These are phyloP conservation scores for Veloboletus limbatus DNA, from an alignment of 1,284 basidiomycete species.

Conservation along the genomic window DNA sequence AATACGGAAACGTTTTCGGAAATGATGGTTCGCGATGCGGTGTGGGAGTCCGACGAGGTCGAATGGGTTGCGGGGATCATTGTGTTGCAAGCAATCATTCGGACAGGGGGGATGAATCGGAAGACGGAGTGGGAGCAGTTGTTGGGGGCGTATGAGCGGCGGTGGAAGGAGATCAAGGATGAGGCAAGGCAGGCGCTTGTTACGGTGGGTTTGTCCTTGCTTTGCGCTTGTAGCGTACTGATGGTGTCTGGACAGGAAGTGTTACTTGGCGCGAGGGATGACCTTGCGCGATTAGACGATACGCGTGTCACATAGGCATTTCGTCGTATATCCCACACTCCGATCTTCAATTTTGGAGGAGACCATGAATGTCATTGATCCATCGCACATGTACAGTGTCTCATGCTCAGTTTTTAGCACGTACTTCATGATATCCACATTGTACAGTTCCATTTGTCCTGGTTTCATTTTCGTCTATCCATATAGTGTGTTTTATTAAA, in stretches of 20 bases:
- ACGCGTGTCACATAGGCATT: conserved; percentile 13
- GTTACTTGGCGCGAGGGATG: conserved; percentile 44
- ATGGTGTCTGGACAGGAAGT: conserved; percentile 38
- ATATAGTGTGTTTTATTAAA: too few species aligned
- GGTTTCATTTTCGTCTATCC: too few species aligned
- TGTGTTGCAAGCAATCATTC: conserved; percentile 50
- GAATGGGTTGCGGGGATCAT: conserved; percentile 62
- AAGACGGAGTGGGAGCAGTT: conserved; percentile 50
- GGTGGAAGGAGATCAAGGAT: conserved; percentile 65
- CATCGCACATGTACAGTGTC: too few species aligned
- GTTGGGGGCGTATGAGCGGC: conserved; percentile 49
- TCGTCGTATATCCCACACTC: neutral
- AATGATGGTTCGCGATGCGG: conserved; percentile 53
- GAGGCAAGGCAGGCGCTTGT: conserved; percentile 56
- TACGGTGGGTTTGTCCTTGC: conserved; percentile 38
- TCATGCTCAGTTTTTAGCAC: too few species aligned
- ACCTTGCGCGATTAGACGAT: conserved; percentile 42
- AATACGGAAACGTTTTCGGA: conserved; percentile 42
- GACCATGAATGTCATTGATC: too few species aligned
- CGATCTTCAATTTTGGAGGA: too few species aligned
- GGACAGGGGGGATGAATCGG: conserved; percentile 42
- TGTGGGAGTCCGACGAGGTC: conserved; percentile 60
- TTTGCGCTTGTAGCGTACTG: neutral
- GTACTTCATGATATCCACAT: too few species aligned
- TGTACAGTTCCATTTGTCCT: too few species aligned